A percentile compares a stretch with the other conserved stretches of the same genome.
Conservation (phyloP, 495 filamentous ascomycete genomes). For the Evernia prunastri region DNA sequence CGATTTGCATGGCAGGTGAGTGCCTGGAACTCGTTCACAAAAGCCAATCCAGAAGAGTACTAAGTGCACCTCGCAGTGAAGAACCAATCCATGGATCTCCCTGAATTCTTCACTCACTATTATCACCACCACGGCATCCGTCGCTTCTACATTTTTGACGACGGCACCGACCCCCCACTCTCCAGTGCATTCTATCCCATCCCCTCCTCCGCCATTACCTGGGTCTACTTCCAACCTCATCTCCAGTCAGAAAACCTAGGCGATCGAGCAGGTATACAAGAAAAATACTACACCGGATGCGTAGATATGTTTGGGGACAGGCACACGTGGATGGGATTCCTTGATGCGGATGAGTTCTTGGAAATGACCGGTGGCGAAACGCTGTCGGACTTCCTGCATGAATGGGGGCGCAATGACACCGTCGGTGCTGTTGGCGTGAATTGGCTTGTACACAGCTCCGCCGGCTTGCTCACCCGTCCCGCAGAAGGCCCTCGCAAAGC, state of each 20-base stretch:
- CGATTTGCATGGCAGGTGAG: constrained; percentile 19
- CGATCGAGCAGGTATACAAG: constrained; percentile 1
- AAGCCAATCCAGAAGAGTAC: background rate
- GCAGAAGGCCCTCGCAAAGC: constrained; percentile 1
- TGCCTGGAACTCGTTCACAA: background rate
- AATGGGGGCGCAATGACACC: background rate
- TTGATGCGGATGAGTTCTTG: constrained; percentile 12
- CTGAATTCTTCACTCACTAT: background rate
- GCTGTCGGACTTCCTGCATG: constrained; percentile 7
- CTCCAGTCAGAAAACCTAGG: background rate
- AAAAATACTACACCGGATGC: constrained; percentile 11
- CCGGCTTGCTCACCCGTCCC: constrained; percentile 10
- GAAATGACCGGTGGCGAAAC: constrained; percentile 11
- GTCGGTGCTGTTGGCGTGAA: constrained; percentile 3
- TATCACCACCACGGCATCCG: constrained; percentile 24
- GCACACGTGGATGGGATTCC: constrained; percentile 16
- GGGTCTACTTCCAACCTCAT: constrained; percentile 11
- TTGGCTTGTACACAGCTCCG: constrained; percentile 14
- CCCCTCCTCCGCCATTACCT: constrained; percentile 9
- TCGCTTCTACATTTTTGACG: constrained; percentile 31
- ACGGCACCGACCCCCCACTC: constrained; percentile 24
- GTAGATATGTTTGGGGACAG: background rate
- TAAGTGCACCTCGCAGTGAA: background rate
- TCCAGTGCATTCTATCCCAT: constrained; percentile 16
- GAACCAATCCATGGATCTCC: background rate